Conservation (phyloP, 257 asterid species). For the Misopates orontium region DNA sequence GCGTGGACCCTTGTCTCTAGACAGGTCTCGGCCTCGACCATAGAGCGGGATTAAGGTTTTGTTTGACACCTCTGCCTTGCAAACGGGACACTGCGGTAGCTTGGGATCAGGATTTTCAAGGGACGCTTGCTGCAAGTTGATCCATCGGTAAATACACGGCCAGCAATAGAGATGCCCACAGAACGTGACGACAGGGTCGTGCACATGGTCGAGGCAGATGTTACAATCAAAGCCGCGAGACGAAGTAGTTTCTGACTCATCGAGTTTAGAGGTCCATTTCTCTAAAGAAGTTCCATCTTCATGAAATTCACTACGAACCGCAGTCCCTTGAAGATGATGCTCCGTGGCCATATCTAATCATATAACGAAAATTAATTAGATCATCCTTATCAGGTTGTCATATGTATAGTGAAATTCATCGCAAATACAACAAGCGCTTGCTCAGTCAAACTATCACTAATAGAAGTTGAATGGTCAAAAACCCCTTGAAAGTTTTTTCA, state of each 20-base stretch:
- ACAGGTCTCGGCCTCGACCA: slow-evolving; percentile 52
- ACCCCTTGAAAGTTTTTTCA: too few species aligned
- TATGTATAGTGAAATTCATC: too few species aligned
- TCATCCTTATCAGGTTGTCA: too few species aligned
- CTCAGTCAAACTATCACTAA: too few species aligned
- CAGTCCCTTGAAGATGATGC: slow-evolving; percentile 35
- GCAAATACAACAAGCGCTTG: too few species aligned
- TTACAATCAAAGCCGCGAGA: slow-evolving; percentile 68
- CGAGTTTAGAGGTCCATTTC: slow-evolving; percentile 32
- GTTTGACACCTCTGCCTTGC: slow-evolving; percentile 59
- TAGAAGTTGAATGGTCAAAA: too few species aligned
- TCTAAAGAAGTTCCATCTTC: slow-evolving; percentile 30
- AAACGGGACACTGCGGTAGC: slow-evolving; percentile 69
- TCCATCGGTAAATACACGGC: slow-evolving; percentile 89
- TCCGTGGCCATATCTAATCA: slow-evolving; percentile 31
- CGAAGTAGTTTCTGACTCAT: slow-evolving; percentile 38
- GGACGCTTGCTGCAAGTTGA: slow-evolving; percentile 35
- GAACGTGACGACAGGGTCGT: slow-evolving; percentile 75
- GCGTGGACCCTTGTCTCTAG: slow-evolving; percentile 34
- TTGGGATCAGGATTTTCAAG: slow-evolving; percentile 34
- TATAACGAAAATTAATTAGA: too few species aligned
- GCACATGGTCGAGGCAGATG: slow-evolving; percentile 67
- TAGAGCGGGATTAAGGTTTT: slow-evolving; percentile 70
- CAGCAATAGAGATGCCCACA: slow-evolving; percentile 93
- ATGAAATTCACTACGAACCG: slow-evolving; percentile 22